phyloP scores from a whole-genome alignment of 1,284 basidiomycete species.

The Pascua sp. region DNA sequence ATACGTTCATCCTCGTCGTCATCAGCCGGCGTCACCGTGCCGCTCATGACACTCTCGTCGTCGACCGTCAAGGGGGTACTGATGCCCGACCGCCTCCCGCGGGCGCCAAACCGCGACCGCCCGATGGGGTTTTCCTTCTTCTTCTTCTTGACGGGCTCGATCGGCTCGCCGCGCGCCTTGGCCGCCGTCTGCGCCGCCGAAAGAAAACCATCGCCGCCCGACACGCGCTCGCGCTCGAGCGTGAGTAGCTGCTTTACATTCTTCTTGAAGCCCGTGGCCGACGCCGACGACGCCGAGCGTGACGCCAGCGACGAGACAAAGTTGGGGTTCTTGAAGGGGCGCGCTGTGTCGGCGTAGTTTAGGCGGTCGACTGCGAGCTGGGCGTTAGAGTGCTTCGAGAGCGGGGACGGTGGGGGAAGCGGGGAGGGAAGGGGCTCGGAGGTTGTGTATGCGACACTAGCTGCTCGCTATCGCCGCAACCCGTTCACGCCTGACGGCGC shows the following conservation, averaged over 20 bases:
- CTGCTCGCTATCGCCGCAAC: too few relatives aligned
- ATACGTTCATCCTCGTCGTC: conserved; percentile 9
- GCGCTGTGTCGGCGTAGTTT: conserved; percentile 39
- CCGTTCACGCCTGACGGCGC: too few relatives aligned
- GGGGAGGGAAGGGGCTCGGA: neutral
- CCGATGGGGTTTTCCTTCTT: conserved; percentile 26
- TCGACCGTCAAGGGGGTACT: conserved; percentile 26
- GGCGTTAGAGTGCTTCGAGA: neutral
- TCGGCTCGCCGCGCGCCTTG: conserved; percentile 35
- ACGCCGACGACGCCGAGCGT: conserved; percentile 33
- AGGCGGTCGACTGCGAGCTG: conserved; percentile 32
- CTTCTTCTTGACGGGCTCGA: conserved; percentile 43
- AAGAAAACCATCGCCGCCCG: conserved; percentile 43
- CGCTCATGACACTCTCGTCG: conserved; percentile 17
- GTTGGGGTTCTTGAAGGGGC: conserved; percentile 42
- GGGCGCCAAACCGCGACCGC: conserved; percentile 9
- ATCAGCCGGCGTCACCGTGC: conserved; percentile 13
- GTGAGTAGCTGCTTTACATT: conserved; percentile 47
- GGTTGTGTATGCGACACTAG: neutral
- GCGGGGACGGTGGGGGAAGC: neutral
- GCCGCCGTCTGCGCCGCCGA: conserved; percentile 34
- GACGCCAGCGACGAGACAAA: conserved; percentile 36
- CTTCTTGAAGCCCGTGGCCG: conserved; percentile 31
- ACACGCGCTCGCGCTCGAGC: conserved; percentile 43
- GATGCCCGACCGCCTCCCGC: conserved; percentile 18